Base-by-base conservation (phyloP, 2,329 filamentous ascomycete species). In the Xylaria hypoxylon region DNA sequence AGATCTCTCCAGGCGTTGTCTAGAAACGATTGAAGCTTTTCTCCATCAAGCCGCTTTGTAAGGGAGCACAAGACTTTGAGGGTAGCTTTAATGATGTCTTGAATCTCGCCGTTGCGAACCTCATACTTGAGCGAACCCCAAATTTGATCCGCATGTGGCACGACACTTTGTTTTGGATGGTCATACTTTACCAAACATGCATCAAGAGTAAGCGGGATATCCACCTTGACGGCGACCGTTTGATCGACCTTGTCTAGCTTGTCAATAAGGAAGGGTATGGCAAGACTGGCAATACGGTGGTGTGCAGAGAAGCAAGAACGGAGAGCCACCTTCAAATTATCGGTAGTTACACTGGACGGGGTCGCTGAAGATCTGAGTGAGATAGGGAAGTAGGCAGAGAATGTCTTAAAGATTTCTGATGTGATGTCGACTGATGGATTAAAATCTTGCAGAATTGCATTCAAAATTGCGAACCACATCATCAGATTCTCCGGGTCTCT, bases 81-180 rank as follows among this genome's bases (percentile, higher is more conserved):
- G 0, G 86, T 88, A 2, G 83, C 83, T 73, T 86, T 84, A 15
- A 88, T 85, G 0, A 83, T 83, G 67, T 88, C 87, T 65, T 85
- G 82, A 8, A 86, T 81, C 65, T 89, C 87, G 13, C 87, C 87
- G 60, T 89, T 88, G 38, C 87, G 84, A 13, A 89, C 87, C 69
- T 89, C 87, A 67, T 87, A 89, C 73, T 89, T 89, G 52, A 89
- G 82, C n/a, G 86, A 86, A 33, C 80, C 80, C 87, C 87, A 89
- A 52, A 88, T 82, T 50, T 83, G 81, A 56, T 83, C 79, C 19
- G 81, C 77, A 55, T 84, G 83, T 0, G 86, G 86, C 1, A 78
- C 79, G 15, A 88, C 73, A 8, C 81, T 84, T 60, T 82, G 77
- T 38, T 82, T 77, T 0, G 83, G 79, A 44, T 84, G 76, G 1